phyloP scores from a whole-genome alignment of 495 filamentous ascomycete genomes.

The Neurospora cerealis region DNA sequence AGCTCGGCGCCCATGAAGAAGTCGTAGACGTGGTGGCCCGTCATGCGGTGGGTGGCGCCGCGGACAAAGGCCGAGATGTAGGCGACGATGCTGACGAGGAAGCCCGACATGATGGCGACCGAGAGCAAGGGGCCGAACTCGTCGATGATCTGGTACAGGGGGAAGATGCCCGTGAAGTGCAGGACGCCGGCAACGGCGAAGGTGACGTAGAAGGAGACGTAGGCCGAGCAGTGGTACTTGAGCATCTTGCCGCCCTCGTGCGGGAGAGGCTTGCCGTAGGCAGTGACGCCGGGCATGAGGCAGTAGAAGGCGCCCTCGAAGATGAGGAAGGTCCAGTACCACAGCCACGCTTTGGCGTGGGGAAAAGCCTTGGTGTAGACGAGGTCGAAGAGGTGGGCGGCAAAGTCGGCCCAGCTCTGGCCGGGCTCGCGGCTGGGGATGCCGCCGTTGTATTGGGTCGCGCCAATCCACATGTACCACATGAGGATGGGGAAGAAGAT shows the following conservation, averaged over 20 bases:
- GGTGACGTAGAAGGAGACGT: slow-evolving; percentile 79
- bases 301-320: slow-evolving; percentile 77
- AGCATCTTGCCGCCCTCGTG: slow-evolving; percentile 76
- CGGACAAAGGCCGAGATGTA: slow-evolving; percentile 75
- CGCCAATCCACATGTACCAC: slow-evolving; percentile 99
- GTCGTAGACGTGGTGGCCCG: slow-evolving; percentile 83
- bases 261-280: slow-evolving; percentile 75
- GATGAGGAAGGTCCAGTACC: slow-evolving; percentile 88
- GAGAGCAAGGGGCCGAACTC: slow-evolving; percentile 87
- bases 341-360: slow-evolving; percentile 66
- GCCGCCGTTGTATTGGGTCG: slow-evolving; percentile 79
- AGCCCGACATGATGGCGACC: slow-evolving; percentile 85
- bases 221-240: slow-evolving; percentile 84
- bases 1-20: slow-evolving; percentile 99
- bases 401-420: slow-evolving; percentile 59
- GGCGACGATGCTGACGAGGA: slow-evolving; percentile 65
- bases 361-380: slow-evolving; percentile 78
- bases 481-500: slow-evolving; percentile 84
- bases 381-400: slow-evolving; percentile 52
- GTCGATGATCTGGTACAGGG: slow-evolving; percentile 87
- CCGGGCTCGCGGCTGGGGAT: slow-evolving; percentile 58
- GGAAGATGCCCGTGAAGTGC: slow-evolving; percentile 77
- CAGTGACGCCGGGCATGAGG: slow-evolving; percentile 70
- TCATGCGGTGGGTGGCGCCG: slow-evolving; percentile 84
- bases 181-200: slow-evolving; percentile 55